These are phyloP conservation scores for Mycena alexandri DNA, from an alignment of 768 basidiomycete species.

Conservation along the genomic window DNA sequence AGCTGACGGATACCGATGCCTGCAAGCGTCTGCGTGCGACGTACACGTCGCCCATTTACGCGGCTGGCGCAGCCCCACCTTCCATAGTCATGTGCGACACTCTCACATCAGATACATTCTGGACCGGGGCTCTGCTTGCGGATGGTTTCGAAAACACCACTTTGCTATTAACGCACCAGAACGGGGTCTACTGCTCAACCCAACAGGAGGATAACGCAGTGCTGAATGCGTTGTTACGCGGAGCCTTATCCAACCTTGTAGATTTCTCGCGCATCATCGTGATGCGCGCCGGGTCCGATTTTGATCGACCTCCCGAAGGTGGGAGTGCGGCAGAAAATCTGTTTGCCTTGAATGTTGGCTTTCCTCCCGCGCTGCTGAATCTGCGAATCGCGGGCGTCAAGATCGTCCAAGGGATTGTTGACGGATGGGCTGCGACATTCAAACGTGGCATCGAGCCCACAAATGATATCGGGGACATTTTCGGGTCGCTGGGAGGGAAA, in stretches of 20 bases:
- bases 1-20: conserved; percentile 30
- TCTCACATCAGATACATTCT: conserved; percentile 50
- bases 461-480: conserved; percentile 47
- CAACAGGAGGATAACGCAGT: conserved; percentile 58
- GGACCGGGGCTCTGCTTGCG: conserved; percentile 47
- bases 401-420: conserved; percentile 53
- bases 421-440: conserved; percentile 51
- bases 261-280: conserved; percentile 55
- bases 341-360: conserved; percentile 49
- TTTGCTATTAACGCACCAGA: conserved; percentile 48
- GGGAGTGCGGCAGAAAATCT: conserved; percentile 45
- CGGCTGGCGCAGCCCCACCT: conserved; percentile 47
- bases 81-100: conserved; percentile 45
- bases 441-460: conserved; percentile 46
- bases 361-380: conserved; percentile 51
- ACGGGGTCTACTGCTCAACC: conserved; percentile 49
- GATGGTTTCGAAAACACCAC: conserved; percentile 48
- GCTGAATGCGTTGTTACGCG: conserved; percentile 54
- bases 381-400: conserved; percentile 52
- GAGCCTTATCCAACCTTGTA: conserved; percentile 45
- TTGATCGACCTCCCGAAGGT: conserved; percentile 45
- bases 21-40: conserved; percentile 40
- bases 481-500: conserved; percentile 38
- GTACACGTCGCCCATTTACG: conserved; percentile 41
- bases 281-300: conserved; percentile 53